Percentiles rank a stretch among this genome's conserved stretches.
Evolutionary conservation across 2,329 filamentous ascomycete species (phyloP).

Genomic region (Pezicula rhizophila): DNA sequence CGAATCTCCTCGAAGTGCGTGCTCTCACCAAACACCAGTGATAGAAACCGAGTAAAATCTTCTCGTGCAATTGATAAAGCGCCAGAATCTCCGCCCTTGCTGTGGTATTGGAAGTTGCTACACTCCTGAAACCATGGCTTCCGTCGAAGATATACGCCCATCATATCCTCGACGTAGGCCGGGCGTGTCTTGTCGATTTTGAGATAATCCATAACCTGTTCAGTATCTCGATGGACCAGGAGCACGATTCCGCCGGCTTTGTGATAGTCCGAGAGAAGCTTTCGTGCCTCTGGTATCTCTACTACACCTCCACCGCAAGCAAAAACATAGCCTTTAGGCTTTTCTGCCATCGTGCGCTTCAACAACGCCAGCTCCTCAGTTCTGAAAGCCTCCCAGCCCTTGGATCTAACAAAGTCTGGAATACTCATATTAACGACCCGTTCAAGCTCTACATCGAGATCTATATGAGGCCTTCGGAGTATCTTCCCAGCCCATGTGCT

Average conservation of each 20-base stretch:
- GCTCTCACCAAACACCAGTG: conserved; percentile 59
- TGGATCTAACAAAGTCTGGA: conserved; percentile 70
- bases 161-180: conserved; percentile 88
- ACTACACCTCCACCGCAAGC: conserved; percentile 93
- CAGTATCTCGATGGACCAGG: conserved; percentile 80
- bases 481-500: conserved; percentile 77
- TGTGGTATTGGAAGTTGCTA: conserved; percentile 92
- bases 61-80: conserved; percentile 30
- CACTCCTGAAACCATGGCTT: conserved; percentile 88
- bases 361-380: conserved; percentile 71
- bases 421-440: conserved; percentile 67
- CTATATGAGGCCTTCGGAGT: conserved; percentile 71
- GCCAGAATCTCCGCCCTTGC: conserved; percentile 48
- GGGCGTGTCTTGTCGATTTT: conserved; percentile 84
- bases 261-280: conserved; percentile 68
- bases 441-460: conserved; percentile 86
- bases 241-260: conserved; percentile 77
- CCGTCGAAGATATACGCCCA: conserved; percentile 80
- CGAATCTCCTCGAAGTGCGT: conserved; percentile 49
- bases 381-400: conserved; percentile 87
- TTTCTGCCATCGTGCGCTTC: conserved; percentile 66
- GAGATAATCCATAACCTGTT: conserved; percentile 82
- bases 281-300: conserved; percentile 73
- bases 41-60: conserved; percentile 70
- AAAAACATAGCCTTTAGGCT: conserved; percentile 72